Conservation (phyloP, 306 rosid species). For the Cucumis cinereus region DNA sequence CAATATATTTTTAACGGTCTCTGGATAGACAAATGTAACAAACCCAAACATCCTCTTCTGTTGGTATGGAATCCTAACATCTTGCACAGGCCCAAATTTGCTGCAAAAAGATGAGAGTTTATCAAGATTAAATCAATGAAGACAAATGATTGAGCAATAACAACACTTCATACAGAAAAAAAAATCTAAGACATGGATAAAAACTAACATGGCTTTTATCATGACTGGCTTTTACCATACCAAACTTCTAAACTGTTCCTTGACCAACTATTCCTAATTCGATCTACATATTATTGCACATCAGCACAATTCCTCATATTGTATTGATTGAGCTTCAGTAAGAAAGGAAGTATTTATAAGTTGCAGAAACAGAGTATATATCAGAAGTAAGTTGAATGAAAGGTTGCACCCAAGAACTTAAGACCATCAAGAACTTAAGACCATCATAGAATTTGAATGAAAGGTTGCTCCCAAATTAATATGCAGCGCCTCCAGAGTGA, state of each 20-base stretch:
- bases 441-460: background rate
- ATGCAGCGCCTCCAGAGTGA: background rate
- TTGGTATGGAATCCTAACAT: slow-evolving; percentile 95
- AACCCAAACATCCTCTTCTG: slow-evolving; percentile 98
- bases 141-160: background rate
- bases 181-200: background rate
- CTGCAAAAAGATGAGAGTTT: slow-evolving; percentile 22
- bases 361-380: background rate
- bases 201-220: background rate
- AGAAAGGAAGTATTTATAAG: background rate
- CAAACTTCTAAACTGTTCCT: background rate
- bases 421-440: background rate
- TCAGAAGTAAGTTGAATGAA: background rate
- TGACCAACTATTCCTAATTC: background rate
- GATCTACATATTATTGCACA: background rate
- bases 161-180: background rate
- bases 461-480: background rate
- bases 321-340: background rate
- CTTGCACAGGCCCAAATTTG: slow-evolving; percentile 96
- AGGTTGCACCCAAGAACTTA: background rate
- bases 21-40: slow-evolving; percentile 88
- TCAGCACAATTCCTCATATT: background rate
- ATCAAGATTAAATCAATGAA: background rate
- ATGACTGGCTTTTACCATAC: background rate
- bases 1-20: slow-evolving; percentile 75